Evolutionary conservation across 768 basidiomycete genomes (phyloP), one percentile per base, ranked within the genome.

Genomic region (Boletus patriciae): DNA sequence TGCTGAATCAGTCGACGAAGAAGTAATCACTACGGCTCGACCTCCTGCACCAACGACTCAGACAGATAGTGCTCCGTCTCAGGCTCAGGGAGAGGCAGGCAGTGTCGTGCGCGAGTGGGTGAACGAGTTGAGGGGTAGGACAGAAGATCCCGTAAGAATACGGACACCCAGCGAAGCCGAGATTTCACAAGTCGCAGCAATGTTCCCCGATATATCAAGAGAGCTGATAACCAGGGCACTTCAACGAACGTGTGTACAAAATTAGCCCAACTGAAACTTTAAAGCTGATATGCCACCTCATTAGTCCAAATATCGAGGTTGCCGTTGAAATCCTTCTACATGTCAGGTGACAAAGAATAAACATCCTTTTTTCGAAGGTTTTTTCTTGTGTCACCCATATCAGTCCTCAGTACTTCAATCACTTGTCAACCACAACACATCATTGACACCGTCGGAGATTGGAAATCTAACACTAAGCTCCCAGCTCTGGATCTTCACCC

Each of bases 191-290:
- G 64, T 95, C 52, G 81, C 83, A 45, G 79, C 73, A 47, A 94
- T 97, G 88, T 97, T 97, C 68, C 93, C 94, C 21, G 83, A 89
- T 66, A 66, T 90, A 29, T 80, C 82, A 37, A 78, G 92, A 46
- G 88, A 91, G 49, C 80, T 84, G 23, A 76, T 95, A 11, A 80
- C 94, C 2, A 82, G 81, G 21, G 87, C 92, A 12, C 74, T 97
- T 38, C 92, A 94, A 68, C 76, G 88, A 70, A 94, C 88, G 93
- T 92, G 65, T 25, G 62, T 60, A 59, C 53, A 57, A 52, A 61
- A 54, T 62, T 29, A 8, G 36, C 37, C 11, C 23, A 6, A 16
- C 45, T 34, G 27, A 36, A 21, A 33, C 16, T 47, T 7, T 61
- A 46, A 18, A 25, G 27, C 54, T 57, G 36, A 53, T 42, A 50